Conservation (phyloP, 2,329 filamentous ascomycete genomes). For the Volutella citrinella region DNA sequence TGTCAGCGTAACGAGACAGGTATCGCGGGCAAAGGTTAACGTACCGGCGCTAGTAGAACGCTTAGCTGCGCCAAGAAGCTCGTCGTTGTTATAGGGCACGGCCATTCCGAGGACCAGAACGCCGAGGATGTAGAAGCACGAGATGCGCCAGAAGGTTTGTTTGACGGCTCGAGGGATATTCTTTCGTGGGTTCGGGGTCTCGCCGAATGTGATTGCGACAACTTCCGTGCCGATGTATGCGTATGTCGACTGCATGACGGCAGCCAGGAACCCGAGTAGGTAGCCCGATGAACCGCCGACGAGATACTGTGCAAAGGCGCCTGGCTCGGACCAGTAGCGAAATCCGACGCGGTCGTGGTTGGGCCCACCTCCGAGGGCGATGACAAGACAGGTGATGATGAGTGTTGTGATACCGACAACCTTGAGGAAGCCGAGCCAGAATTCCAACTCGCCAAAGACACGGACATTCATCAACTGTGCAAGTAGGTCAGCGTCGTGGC, state of each 20-base stretch:
- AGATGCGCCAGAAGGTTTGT: slow-evolving; percentile 74
- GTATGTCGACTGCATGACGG: slow-evolving; percentile 71
- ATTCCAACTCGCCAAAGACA: slow-evolving; percentile 60
- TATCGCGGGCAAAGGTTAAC: too few relatives aligned
- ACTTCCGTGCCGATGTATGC: slow-evolving; percentile 73
- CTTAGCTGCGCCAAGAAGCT: slow-evolving; percentile 50
- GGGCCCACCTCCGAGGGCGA: slow-evolving; percentile 62
- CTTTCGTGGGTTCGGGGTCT: slow-evolving; percentile 72
- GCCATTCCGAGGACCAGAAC: slow-evolving; percentile 72
- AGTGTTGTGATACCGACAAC: slow-evolving; percentile 62
- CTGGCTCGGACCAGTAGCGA: slow-evolving; percentile 54
- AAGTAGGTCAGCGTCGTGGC: slow-evolving; percentile 61
- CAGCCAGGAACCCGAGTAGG: slow-evolving; percentile 63
- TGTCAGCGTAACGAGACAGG: too few relatives aligned
- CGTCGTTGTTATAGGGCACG: slow-evolving; percentile 63
- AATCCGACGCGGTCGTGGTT: slow-evolving; percentile 59
- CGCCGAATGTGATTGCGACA: slow-evolving; percentile 73
- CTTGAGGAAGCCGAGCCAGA: slow-evolving; percentile 64
- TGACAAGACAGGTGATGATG: slow-evolving; percentile 60
- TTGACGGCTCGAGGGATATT: slow-evolving; percentile 74
- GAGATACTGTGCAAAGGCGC: slow-evolving; percentile 31
- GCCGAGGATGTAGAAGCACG: slow-evolving; percentile 71
- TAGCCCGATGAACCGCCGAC: slow-evolving; percentile 34
- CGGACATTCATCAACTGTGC: slow-evolving; percentile 37
- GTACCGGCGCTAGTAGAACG: too few relatives aligned